A percentile compares a stretch with the other conserved stretches of the same genome.
phyloP scores from a whole-genome alignment of 352 stramenopile genomes.

The Halophytophthora batemanensis region DNA sequence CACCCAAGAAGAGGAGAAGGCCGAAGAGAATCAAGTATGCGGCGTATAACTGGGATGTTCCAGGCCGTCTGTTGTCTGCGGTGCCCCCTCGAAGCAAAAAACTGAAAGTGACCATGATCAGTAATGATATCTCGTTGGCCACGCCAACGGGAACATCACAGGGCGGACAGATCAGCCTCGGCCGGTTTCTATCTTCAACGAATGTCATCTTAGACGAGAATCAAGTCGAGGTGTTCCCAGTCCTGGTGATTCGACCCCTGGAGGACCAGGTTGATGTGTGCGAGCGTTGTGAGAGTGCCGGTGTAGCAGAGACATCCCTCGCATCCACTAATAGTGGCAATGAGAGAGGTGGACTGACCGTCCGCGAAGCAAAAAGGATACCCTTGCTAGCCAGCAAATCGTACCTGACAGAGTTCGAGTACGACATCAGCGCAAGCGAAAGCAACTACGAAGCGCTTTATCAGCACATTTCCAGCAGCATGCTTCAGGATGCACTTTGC shows the following conservation, averaged over 20 bases:
- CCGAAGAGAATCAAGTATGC: constrained; percentile 22
- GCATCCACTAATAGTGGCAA: background rate
- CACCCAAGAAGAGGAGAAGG: constrained; percentile 21
- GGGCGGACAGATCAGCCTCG: constrained; percentile 21
- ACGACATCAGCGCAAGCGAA: constrained; percentile 44
- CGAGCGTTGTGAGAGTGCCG: background rate
- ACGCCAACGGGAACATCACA: constrained; percentile 28
- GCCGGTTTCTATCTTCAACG: constrained; percentile 42
- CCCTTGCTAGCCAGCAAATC: constrained; percentile 23
- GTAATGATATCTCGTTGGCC: constrained; percentile 34
- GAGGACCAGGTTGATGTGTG: constrained; percentile 29
- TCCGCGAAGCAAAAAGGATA: background rate
- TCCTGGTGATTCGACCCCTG: constrained; percentile 49
- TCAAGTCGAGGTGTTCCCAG: constrained; percentile 64
- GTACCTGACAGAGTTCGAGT: constrained; percentile 61
- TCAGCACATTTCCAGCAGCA: constrained; percentile 35
- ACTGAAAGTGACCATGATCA: constrained; percentile 35
- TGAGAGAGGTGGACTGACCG: background rate
- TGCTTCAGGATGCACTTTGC: constrained; percentile 37
- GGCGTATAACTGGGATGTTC: constrained; percentile 19
- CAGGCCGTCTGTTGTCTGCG: constrained; percentile 10
- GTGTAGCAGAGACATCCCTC: constrained; percentile 1
- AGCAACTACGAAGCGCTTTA: constrained; percentile 62
- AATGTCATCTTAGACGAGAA: constrained; percentile 50
- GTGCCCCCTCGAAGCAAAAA: constrained; percentile 15